Base-by-base conservation (phyloP, 2,329 filamentous ascomycete genomes). In the Dendrostoma leiphaemia region DNA sequence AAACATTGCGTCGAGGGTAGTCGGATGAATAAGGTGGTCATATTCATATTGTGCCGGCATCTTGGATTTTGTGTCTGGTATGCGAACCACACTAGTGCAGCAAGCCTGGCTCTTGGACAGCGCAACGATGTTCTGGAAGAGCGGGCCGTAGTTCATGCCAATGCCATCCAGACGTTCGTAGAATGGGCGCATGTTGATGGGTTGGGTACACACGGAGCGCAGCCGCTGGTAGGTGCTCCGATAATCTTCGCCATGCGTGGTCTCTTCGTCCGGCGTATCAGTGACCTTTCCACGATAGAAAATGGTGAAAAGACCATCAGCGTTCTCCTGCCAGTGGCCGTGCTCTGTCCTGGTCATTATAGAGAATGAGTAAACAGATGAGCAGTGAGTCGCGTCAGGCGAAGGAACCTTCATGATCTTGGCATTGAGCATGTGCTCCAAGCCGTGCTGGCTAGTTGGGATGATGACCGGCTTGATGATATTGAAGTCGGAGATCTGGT, bases 41-140 rank as follows among this genome's bases (percentile, higher is more conserved):
- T 75, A 82, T 61, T 83, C 80, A 49, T 77, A 82, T 13, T 72
- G 65, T 35, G 69, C 69, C 0, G 80, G 81, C 81, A 84, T 84
- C 41, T 69, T 72, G 3, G 74, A 67, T 59, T 67, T 75, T 2
- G 79, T 83, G 58, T 82, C 73, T 0, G 78, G 76, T 4, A 81
- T 67, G 7, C 64, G 62, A 4, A 82, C 63, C 3, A 65, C 68
- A 48, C 68, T 70, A 34, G 72, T 62, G 45, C 73, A 76, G 8
- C 63, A 55, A 15, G 65, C 62, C 21, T 64, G 57, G 1, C 69
- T 63, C 35, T 67, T 74, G 10, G 69, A 59, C 2, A 70, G 61
- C 12, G 66, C 63, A 3, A 55, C 61, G 28, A 81, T 71, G 54
- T 81, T 82, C 41, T 73, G 76, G 61, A 82, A 82, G 3, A 73